Base-by-base conservation (phyloP, 805 yeast genomes). In the Kuraishia molischiana region DNA sequence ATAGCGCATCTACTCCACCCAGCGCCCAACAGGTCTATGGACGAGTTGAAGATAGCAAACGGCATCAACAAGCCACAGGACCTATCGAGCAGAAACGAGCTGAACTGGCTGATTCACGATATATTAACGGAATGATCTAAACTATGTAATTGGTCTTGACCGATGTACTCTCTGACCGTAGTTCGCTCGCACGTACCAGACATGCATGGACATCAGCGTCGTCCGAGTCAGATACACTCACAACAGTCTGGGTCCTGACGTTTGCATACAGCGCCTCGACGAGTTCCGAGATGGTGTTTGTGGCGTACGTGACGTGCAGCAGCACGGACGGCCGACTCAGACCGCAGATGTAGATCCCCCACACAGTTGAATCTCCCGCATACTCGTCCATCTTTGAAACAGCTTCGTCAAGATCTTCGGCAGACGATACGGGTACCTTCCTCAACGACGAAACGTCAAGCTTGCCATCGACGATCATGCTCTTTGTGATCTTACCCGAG, bases 71-170 rank as follows among this genome's bases (percentile, higher is more conserved):
- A 26, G 13, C 9, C 32, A n/a, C 36, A 29, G 39, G 42, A 5
- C 29, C 38, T 28, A 72, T 84, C 84, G 4, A 66, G 78, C 0
- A 70, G 74, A 26, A 82, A 79, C 39, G 94, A 83, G 51, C 59
- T 83, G 44, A 74, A 77, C 46, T 76, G 85, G 84, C 60, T 82
- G 38, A 66, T 83, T 28, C 79, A 76, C 56, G 89, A 80, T 47
- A 67, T 82, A 37, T 56, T 77, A n/a, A 38, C 41, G 32, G 35
- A 20, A 24, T 33, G 15, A 24, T n/a, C n/a, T n/a, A n/a, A n/a
- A n/a, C n/a, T n/a, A n/a, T n/a, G n/a, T n/a, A n/a, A n/a, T n/a
- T n/a, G n/a, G n/a, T n/a, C n/a, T n/a, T n/a, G n/a, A n/a, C n/a
- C n/a, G n/a, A n/a, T 22, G 26, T 8, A 22, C 11, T 11, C 11